Evolutionary conservation across 129 eudicot genomes (phyloP), one percentile per base, ranked within the genome.

Genomic region (Sambucus nigra): DNA sequence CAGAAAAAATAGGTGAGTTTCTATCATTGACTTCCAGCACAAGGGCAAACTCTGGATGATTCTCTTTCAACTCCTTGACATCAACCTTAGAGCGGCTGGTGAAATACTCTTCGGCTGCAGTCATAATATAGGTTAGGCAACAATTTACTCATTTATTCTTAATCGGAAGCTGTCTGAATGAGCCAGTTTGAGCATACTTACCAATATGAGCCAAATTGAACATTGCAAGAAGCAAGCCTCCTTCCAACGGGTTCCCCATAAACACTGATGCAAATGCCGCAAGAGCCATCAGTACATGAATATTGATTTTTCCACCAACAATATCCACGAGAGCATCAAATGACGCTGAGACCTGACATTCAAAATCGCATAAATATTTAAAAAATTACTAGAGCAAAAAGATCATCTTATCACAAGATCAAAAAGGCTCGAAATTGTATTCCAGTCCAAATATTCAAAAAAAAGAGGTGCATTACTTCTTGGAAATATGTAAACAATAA

Each of bases 201-300:
- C 94, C 94, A 25, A 91, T 91, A 69, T 91, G 99, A 64, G 99
- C 95, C 78, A 91, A 79, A 68, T 91, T 91, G 58, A 91, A 91
- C 99, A 91, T 91, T 16, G 94, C 89, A 25, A 91, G 83, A 68
- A 91, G 95, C 81, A 91, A 59, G 59, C 99, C 99, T 40, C 99
- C 99, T 80, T 91, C 99, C 47, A 91, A 49, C 17, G 86, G 35
- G 40, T 91, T 91, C 77, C 99, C 95, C 99, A 91, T 86, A 60
- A 91, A 91, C 29, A 82, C 84, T 15, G 99, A 85, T 56, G 99
- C 99, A 70, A 91, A 91, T 68, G 94, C 95, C 20, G 99, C 99
- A 66, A 86, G 88, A 50, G 99, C 95, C 99, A 91, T 91, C 56
- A 91, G 84, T 23, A 91, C 99, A 63, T 91, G 99, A 73, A 91